Base-by-base conservation (phyloP, 768 basidiomycete genomes). In the Tremella yokohamensis region DNA sequence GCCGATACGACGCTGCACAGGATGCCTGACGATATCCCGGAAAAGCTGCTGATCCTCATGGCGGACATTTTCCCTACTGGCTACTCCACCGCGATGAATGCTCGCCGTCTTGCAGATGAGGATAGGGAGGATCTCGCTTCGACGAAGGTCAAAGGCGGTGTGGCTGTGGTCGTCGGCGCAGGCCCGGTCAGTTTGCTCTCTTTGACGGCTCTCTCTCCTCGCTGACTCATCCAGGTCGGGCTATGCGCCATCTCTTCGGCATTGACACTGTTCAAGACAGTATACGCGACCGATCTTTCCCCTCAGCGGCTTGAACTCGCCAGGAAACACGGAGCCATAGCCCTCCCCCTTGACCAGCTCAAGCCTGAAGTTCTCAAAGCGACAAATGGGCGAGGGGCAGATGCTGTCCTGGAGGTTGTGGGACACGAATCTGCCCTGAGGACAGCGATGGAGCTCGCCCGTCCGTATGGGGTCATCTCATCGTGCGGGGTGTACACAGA, bases 361-460 rank as follows among this genome's bases (percentile, higher is more conserved):
- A 39, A 44, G 6, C 2, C 51, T 7, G 64, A 60, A 1, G 38
- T 76, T 0, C 54, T 61, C 7, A 47, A 66, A 40, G 69, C 56
- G 0, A 76, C 73, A 2, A 64, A 65, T 13, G 70, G 70, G 7
- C 56, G 70, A 48, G 77, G 77, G 0, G 70, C 76, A 1, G 76
- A 78, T 56, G 74, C 70, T 4, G 72, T 69, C 3, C 64, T 78
- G 29, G 77, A 78, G 56, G 58, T 78, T 16, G 77, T 78, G 20
- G 77, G 77, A 8, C 61, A 69, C 50, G 61, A 66, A 13, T 44
- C 58, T 2, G 76, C 77, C 0, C 58, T 76, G 29, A 40, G 54
- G 8, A 64, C 62, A 29, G 74, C 74, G 18, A 52, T 77, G 53
- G 65, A 72, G 16, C 63, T 78, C 12, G 61, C 74, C 12, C 61